phyloP scores from a whole-genome alignment of 805 yeast species.

The Saturnispora kantuleensis region DNA sequence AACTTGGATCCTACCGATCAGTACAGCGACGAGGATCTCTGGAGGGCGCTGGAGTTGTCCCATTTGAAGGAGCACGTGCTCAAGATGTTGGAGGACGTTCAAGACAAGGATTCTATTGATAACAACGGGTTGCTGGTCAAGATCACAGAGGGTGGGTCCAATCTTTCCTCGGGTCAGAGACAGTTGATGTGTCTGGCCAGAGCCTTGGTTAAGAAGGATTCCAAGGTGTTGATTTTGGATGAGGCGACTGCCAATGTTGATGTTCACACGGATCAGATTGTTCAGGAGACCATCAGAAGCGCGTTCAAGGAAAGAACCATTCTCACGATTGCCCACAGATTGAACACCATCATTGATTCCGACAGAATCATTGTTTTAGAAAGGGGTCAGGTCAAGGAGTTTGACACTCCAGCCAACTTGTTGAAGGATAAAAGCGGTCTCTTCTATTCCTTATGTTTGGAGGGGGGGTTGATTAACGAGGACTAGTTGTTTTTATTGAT shows the following conservation, averaged over 20 bases:
- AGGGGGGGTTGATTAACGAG: constrained; percentile 48
- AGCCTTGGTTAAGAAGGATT: constrained; percentile 53
- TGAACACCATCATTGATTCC: constrained; percentile 74
- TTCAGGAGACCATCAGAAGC: constrained; percentile 68
- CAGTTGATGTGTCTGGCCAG: constrained; percentile 79
- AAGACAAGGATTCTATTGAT: constrained; percentile 32
- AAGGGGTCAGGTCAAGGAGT: constrained; percentile 65
- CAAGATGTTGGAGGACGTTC: constrained; percentile 37
- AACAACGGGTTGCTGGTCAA: constrained; percentile 21
- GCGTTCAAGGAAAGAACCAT: constrained; percentile 72
- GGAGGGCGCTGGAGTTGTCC: constrained; percentile 70
- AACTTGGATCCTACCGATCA: constrained; percentile 75
- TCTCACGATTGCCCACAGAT: constrained; percentile 76
- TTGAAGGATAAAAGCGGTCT: constrained; percentile 56
- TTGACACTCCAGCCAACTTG: constrained; percentile 60
- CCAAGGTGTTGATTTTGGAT: constrained; percentile 58
- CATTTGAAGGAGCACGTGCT: constrained; percentile 62
- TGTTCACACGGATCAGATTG: constrained; percentile 69
- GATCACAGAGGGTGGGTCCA: constrained; percentile 36
- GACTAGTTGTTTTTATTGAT: not conserved
- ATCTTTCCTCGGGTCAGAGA: constrained; percentile 79
- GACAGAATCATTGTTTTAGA: constrained; percentile 71
- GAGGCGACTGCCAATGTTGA: constrained; percentile 90
- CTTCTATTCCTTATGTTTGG: constrained; percentile 72
- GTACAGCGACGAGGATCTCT: constrained; percentile 67